These are phyloP conservation scores for Globisporangium nodosum DNA, from an alignment of 352 stramenopile species.

Conservation along the genomic window DNA sequence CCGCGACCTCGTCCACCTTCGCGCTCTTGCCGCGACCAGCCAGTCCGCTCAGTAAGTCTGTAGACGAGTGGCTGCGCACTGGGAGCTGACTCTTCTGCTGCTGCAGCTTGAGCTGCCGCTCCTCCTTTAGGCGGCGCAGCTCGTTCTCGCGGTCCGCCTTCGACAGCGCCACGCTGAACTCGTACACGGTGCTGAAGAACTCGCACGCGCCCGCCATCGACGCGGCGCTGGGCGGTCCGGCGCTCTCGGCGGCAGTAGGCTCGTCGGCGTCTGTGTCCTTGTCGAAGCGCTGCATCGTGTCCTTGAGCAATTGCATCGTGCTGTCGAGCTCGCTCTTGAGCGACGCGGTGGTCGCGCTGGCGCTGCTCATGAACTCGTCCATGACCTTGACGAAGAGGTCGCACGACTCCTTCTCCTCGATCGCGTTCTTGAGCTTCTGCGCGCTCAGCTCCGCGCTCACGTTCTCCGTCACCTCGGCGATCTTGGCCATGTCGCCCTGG, in stretches of 20 bases:
- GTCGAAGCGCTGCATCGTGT: constrained; percentile 64
- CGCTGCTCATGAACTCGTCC: constrained; percentile 49
- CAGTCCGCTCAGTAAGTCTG: constrained; percentile 17
- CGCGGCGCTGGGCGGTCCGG: constrained; percentile 18
- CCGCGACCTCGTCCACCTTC: constrained; percentile 9
- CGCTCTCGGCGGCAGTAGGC: neutral
- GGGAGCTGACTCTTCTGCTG: constrained; percentile 40
- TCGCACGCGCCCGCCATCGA: constrained; percentile 37
- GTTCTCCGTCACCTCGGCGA: constrained; percentile 55
- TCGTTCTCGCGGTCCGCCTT: constrained; percentile 79
- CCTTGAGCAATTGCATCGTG: constrained; percentile 37
- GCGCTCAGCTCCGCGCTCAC: constrained; percentile 59
- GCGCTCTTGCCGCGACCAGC: constrained; percentile 4
- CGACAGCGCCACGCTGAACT: constrained; percentile 71
- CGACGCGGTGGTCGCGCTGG: constrained; percentile 17
- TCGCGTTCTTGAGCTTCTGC: constrained; percentile 69
- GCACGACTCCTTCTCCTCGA: constrained; percentile 56
- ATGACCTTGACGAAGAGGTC: constrained; percentile 67
- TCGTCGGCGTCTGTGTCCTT: constrained; percentile 32
- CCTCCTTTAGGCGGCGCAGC: constrained; percentile 57
- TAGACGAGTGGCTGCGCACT: constrained; percentile 23
- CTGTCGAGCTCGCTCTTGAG: constrained; percentile 49
- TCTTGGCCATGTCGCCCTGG: constrained; percentile 59
- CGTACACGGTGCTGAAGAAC: constrained; percentile 72
- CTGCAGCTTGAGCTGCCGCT: constrained; percentile 50